These are phyloP conservation scores for Trichopus zeylanicus DNA, from an alignment of 116 monocot genomes.

Conservation along the genomic window DNA sequence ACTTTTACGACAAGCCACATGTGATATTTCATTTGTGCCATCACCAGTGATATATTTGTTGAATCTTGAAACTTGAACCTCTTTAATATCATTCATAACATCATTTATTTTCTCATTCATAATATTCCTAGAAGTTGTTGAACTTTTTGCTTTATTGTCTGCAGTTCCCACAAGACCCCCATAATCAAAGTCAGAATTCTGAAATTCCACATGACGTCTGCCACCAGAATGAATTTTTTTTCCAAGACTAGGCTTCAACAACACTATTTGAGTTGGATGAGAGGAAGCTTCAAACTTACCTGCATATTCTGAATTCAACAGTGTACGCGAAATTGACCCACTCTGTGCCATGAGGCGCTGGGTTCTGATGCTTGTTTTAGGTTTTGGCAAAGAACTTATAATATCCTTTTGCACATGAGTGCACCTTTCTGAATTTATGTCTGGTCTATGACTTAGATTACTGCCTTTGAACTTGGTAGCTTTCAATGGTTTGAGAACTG, in stretches of 20 bases:
- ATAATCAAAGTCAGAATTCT: slow-evolving; percentile 6
- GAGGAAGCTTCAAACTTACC: slow-evolving; percentile 3
- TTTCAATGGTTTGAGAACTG: slow-evolving; percentile 41
- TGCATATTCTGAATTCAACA: slow-evolving; percentile 9
- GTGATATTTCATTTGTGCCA: not conserved
- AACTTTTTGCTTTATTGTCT: slow-evolving; percentile 14
- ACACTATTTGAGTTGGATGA: slow-evolving; percentile 44
- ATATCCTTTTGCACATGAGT: slow-evolving; percentile 8
- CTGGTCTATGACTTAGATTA: slow-evolving; percentile 5
- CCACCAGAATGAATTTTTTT: slow-evolving; percentile 15
- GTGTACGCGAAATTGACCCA: slow-evolving; percentile 17
- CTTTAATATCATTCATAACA: slow-evolving; percentile 8
- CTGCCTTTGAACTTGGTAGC: slow-evolving; percentile 4
- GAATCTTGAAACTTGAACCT: slow-evolving; percentile 3
- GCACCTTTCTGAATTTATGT: slow-evolving; percentile 5
- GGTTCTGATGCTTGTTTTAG: not conserved
- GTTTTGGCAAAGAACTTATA: not conserved
- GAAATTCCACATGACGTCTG: slow-evolving; percentile 15
- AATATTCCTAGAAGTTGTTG: slow-evolving; percentile 51
- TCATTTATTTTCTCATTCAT: slow-evolving; percentile 29
- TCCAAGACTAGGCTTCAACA: slow-evolving; percentile 48
- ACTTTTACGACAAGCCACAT: not conserved
- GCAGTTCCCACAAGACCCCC: slow-evolving; percentile 7
- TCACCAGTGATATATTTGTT: not conserved
- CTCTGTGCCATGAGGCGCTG: slow-evolving; percentile 15